Base-by-base conservation (phyloP, 1,139 yeast species). In the Suhomyces choctaworum region DNA sequence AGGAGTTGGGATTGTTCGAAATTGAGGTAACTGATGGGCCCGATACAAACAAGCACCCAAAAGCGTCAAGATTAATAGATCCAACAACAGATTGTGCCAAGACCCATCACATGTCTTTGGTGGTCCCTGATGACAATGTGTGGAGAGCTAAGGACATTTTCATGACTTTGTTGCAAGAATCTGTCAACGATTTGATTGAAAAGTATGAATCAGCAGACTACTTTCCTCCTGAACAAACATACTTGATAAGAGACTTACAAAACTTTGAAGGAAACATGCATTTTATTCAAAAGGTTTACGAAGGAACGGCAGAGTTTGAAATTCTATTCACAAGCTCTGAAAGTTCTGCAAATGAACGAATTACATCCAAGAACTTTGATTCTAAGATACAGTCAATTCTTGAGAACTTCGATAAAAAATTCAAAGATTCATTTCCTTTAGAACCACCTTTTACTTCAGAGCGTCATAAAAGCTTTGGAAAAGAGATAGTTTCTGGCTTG, bases 141-240 rank as follows among this genome's bases (percentile, higher is more conserved):
- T 90, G 97, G 97, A 73, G 73, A 52, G 95, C 95, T 2, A 74
- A 74, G 41, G 96, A 88, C 38, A 73, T 90, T 5, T 85, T 82
- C 52, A 64, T 79, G 52, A 77, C 89, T 0, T 48, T 89, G 43
- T 51, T 88, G 26, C 82, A 82, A 49, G 94, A 87, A 38, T 77
- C 86, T 3, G 63, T 89, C 11, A 61, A 71, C 36, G 62, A 65
- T n/a, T 52, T 82, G 21, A 52, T 72, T 13, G 67, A 68, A 19
- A 52, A 51, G 6, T 58, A 64, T 33, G 67, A 64, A 3, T 47
- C 57, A 1, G 57, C 48, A 24, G 50, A 51, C 1, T 39, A 51
- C 1, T 41, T 73, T 12, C 77, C 81, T 1, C 70, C 82, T 0
- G 66, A 64, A 20, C 80, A 76, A 46, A 58, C 72, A 2, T 77